Evolutionary conservation across 768 basidiomycete genomes (phyloP).

Genomic region (Russula vinacea): DNA sequence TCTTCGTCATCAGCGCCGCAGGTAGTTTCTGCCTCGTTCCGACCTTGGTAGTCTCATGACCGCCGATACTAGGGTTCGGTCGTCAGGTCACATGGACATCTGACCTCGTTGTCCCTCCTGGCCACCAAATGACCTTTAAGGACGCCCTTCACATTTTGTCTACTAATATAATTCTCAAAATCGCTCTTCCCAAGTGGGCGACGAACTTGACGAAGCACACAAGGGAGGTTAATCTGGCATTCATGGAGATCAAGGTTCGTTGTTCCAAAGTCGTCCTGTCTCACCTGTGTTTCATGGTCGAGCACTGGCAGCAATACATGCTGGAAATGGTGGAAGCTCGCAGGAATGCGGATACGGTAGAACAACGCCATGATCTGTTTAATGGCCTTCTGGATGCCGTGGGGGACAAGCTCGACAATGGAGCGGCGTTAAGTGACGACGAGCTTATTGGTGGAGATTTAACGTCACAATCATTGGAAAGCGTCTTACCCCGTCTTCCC

Average conservation of each 20-base stretch:
- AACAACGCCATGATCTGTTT: slow-evolving; percentile 33
- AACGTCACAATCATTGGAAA: not conserved
- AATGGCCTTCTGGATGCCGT: slow-evolving; percentile 32
- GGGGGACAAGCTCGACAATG: slow-evolving; percentile 25
- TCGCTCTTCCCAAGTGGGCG: slow-evolving; percentile 43
- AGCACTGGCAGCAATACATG: slow-evolving; percentile 34
- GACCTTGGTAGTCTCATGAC: not conserved
- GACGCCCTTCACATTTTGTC: slow-evolving; percentile 47
- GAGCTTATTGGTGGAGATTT: slow-evolving; percentile 30
- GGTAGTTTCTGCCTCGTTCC: slow-evolving; percentile 28
- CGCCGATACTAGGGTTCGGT: slow-evolving; percentile 43
- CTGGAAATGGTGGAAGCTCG: slow-evolving; percentile 32
- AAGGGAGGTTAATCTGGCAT: slow-evolving; percentile 39
- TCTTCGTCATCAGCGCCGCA: slow-evolving; percentile 55
- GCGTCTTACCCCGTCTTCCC: not conserved
- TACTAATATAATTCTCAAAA: slow-evolving; percentile 39
- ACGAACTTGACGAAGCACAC: slow-evolving; percentile 39
- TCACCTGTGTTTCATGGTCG: not conserved
- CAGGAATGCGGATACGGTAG: slow-evolving; percentile 23
- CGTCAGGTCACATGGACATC: slow-evolving; percentile 49
- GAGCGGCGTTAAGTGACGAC: slow-evolving; percentile 26
- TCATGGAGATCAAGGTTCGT: slow-evolving; percentile 45
- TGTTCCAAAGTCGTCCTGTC: not conserved
- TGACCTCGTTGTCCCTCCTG: slow-evolving; percentile 40
- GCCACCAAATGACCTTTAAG: slow-evolving; percentile 50